Evolutionary conservation across 495 filamentous ascomycete genomes (phyloP).

Genomic region (Neurospora sp.): DNA sequence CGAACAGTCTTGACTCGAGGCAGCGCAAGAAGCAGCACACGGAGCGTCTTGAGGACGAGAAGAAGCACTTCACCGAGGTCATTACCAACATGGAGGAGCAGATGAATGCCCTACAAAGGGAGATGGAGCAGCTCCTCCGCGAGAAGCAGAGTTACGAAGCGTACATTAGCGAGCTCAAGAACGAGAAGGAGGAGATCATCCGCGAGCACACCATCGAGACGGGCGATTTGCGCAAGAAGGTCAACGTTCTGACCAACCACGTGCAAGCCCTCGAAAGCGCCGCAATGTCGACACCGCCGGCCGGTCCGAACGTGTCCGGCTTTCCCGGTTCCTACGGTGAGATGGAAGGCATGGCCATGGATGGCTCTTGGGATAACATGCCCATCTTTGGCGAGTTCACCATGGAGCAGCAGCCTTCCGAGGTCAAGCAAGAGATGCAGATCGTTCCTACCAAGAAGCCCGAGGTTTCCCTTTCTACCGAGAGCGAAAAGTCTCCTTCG

Average conservation of each 20-base stretch:
- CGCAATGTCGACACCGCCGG: conserved; percentile 37
- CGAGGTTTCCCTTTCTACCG: conserved; percentile 38
- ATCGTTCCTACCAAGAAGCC: conserved; percentile 48
- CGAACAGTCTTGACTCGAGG: conserved; percentile 74
- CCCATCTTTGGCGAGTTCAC: conserved; percentile 56
- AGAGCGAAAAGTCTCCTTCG: conserved; percentile 51
- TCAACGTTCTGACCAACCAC: conserved; percentile 77
- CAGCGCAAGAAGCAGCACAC: conserved; percentile 99
- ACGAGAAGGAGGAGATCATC: conserved; percentile 89
- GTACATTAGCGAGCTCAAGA: conserved; percentile 63
- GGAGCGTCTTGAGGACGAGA: conserved; percentile 91
- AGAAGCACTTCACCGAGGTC: conserved; percentile 72
- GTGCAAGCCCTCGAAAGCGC: conserved; percentile 69
- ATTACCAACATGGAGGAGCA: conserved; percentile 76
- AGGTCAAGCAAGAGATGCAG: conserved; percentile 45
- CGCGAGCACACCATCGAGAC: conserved; percentile 85
- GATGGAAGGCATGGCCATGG: conserved; percentile 77
- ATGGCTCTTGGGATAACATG: conserved; percentile 69
- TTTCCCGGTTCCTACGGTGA: conserved; percentile 63
- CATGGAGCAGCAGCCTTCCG: conserved; percentile 32
- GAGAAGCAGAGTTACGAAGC: conserved; percentile 63
- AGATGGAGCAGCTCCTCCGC: conserved; percentile 54
- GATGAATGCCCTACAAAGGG: conserved; percentile 52
- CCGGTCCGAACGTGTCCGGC: conserved; percentile 45
- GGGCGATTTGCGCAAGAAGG: conserved; percentile 90